phyloP scores from a whole-genome alignment of 257 asterid species.

The Echites panduratus region DNA sequence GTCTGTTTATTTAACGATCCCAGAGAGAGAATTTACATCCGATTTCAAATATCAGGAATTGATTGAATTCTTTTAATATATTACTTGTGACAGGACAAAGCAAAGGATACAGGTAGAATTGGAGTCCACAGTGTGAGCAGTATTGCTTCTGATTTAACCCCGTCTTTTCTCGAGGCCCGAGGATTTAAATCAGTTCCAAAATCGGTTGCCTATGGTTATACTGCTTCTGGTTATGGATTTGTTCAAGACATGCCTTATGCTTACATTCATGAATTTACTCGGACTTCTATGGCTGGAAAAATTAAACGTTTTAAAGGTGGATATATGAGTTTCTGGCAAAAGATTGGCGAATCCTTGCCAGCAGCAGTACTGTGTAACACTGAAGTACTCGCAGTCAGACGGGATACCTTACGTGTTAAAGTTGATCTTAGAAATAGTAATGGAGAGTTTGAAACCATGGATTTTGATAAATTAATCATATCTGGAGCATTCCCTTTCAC shows the following conservation, averaged over 20 bases:
- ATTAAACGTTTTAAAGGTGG: conserved; percentile 79
- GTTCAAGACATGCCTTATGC: conserved; percentile 82
- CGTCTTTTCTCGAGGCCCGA: conserved; percentile 48
- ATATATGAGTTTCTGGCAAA: conserved; percentile 68
- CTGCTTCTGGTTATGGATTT: conserved; percentile 87
- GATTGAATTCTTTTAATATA: background rate
- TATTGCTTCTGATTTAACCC: conserved; percentile 56
- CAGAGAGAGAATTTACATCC: background rate
- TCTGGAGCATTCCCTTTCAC: conserved; percentile 71
- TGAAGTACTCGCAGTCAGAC: conserved; percentile 48
- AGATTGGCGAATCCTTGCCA: conserved; percentile 45
- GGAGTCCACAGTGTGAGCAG: conserved; percentile 66
- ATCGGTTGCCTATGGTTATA: conserved; percentile 76
- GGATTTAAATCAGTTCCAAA: conserved; percentile 59
- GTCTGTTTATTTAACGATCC: conserved; percentile 23
- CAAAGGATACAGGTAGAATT: conserved; percentile 52
- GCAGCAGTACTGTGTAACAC: conserved; percentile 56
- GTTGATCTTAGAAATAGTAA: conserved; percentile 31
- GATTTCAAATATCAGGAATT: background rate
- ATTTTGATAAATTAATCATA: conserved; percentile 60
- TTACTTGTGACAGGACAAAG: conserved; percentile 50
- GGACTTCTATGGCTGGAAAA: conserved; percentile 84
- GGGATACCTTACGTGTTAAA: conserved; percentile 26
- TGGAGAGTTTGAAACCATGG: conserved; percentile 29
- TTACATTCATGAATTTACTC: conserved; percentile 68